Conservation (phyloP, 192 early-diverging fungal genomes). For the Gamsiella multidivaricata region DNA sequence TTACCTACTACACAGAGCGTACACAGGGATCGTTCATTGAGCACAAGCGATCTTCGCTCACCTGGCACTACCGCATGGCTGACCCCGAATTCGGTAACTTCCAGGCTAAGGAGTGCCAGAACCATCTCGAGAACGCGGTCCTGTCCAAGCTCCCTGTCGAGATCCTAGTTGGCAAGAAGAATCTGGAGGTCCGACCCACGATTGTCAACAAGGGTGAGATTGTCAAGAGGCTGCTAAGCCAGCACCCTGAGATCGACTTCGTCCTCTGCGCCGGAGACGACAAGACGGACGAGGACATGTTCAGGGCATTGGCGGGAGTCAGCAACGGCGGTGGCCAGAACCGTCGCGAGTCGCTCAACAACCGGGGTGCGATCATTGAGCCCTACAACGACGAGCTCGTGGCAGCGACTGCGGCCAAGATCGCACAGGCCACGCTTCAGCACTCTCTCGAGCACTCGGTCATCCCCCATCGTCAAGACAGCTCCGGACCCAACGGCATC, state of each 20-base stretch:
- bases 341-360: conserved; percentile 18
- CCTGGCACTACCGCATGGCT: conserved; percentile 96
- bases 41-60: conserved; percentile 90
- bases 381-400: conserved; percentile 33
- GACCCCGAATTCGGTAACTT: conserved; percentile 96
- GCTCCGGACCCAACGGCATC: background rate
- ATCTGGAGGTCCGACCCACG: conserved; percentile 93
- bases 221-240: conserved; percentile 82
- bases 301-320: conserved; percentile 68
- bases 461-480: conserved; percentile 4
- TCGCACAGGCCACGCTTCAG: conserved; percentile 26
- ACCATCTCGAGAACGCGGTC: conserved; percentile 91
- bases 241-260: conserved; percentile 82
- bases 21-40: conserved; percentile 92
- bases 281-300: conserved; percentile 99
- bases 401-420: conserved; percentile 41
- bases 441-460: conserved; percentile 19
- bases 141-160: conserved; percentile 95
- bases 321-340: background rate
- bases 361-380: conserved; percentile 12
- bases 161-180: conserved; percentile 96
- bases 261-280: conserved; percentile 97
- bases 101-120: conserved; percentile 98
- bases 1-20: conserved; percentile 94
- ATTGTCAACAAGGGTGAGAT: conserved; percentile 97